Evolutionary conservation across 805 yeast genomes (phyloP).

Genomic region (Saturnispora serradocipensis): DNA sequence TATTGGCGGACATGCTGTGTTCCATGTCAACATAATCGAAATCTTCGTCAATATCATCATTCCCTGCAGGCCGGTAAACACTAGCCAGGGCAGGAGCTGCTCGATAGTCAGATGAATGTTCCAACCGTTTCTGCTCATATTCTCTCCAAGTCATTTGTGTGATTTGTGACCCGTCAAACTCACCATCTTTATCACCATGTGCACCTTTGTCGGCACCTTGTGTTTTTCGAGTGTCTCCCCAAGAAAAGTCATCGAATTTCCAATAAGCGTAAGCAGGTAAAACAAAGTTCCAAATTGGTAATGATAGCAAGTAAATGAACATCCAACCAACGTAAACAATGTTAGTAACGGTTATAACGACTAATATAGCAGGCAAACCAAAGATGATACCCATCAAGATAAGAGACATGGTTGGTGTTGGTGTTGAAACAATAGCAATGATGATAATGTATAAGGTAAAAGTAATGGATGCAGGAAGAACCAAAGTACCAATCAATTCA

Average conservation of each 20-base stretch:
- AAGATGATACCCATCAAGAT: constrained; percentile 67
- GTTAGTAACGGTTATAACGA: constrained; percentile 72
- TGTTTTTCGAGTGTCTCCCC: constrained; percentile 92
- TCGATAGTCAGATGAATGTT: constrained; percentile 8
- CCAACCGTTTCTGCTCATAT: constrained; percentile 58
- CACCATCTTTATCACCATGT: constrained; percentile 67
- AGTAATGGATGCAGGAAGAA: constrained; percentile 78
- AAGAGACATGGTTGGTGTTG: constrained; percentile 72
- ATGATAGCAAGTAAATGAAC: constrained; percentile 63
- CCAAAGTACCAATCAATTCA: constrained; percentile 80
- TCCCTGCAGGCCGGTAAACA: constrained; percentile 20
- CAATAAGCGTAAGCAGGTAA: constrained; percentile 82
- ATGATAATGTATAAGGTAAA: constrained; percentile 76
- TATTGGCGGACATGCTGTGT: neutral
- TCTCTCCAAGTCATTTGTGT: constrained; percentile 93
- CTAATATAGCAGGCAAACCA: constrained; percentile 78
- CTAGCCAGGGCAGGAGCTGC: constrained; percentile 18
- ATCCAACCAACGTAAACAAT: constrained; percentile 70
- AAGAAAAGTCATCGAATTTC: constrained; percentile 92
- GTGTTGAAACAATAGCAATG: constrained; percentile 56
- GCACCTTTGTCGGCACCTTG: constrained; percentile 59
- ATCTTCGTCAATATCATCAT: constrained; percentile 8
- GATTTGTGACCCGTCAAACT: constrained; percentile 84
- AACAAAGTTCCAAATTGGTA: constrained; percentile 92
- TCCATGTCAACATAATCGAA: constrained; percentile 13